Evolutionary conservation across 2,329 filamentous ascomycete genomes (phyloP).

Genomic region (Aspergillus hiratsukae): DNA sequence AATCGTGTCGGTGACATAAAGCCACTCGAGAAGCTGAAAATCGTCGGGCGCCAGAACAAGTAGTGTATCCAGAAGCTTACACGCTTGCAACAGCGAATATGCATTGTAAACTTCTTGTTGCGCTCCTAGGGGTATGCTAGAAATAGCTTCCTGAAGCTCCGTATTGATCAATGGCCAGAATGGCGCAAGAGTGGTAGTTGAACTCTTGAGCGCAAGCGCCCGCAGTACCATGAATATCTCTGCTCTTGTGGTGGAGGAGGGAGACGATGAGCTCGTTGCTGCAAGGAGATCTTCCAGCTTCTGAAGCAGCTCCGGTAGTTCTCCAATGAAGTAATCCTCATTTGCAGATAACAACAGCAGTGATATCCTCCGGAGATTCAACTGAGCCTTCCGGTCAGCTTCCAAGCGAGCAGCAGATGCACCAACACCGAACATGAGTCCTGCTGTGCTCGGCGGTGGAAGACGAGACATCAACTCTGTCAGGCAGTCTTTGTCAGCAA

Average conservation of each 20-base stretch:
- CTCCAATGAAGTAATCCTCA: slow-evolving; percentile 73
- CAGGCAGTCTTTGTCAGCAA: slow-evolving; percentile 84
- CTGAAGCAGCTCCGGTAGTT: slow-evolving; percentile 69
- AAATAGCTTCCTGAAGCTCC: slow-evolving; percentile 76
- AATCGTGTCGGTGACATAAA: slow-evolving; percentile 94
- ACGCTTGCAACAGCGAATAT: slow-evolving; percentile 76
- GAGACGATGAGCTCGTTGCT: slow-evolving; percentile 82
- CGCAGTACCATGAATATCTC: slow-evolving; percentile 88
- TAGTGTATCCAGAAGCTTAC: slow-evolving; percentile 88
- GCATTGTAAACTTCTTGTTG: slow-evolving; percentile 74
- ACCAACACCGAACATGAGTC: slow-evolving; percentile 97
- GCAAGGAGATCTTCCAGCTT: slow-evolving; percentile 81
- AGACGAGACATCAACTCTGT: slow-evolving; percentile 74
- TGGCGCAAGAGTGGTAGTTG: slow-evolving; percentile 71
- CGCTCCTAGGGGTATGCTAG: slow-evolving; percentile 65
- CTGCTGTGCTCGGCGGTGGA: slow-evolving; percentile 80
- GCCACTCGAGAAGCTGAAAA: slow-evolving; percentile 97
- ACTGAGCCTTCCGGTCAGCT: slow-evolving; percentile 86
- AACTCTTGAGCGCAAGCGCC: slow-evolving; percentile 73
- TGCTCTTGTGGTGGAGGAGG: slow-evolving; percentile 80
- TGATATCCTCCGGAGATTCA: slow-evolving; percentile 79
- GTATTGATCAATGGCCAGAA: slow-evolving; percentile 88
- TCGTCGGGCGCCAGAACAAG: slow-evolving; percentile 85
- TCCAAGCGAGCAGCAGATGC: slow-evolving; percentile 91
- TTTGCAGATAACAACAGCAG: slow-evolving; percentile 72